Evolutionary conservation across 495 filamentous ascomycete genomes (phyloP).

Genomic region (Coniosporium apollinis): DNA sequence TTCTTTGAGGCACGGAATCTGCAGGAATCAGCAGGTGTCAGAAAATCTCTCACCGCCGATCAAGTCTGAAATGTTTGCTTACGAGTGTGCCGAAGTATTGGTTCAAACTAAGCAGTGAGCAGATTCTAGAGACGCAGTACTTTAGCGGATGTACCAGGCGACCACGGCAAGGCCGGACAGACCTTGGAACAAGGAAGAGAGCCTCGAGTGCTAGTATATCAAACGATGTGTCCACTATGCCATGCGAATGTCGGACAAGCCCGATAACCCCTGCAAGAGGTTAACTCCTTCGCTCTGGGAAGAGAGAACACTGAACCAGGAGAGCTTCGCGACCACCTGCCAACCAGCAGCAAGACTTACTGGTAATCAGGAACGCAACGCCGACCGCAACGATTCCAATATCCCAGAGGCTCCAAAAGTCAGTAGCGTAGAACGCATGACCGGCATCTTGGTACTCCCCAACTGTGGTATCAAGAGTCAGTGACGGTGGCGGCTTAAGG

Average conservation of each 20-base stretch:
- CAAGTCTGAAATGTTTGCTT: slow-evolving; percentile 15
- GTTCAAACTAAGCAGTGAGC: slow-evolving; percentile 72
- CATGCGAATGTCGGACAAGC: slow-evolving; percentile 38
- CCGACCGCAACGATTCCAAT: slow-evolving; percentile 75
- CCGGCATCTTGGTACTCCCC: slow-evolving; percentile 72
- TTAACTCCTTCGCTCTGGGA: slow-evolving; percentile 1
- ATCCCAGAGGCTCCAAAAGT: slow-evolving; percentile 87
- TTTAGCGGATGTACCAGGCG: too few relatives aligned
- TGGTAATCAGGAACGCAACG: slow-evolving; percentile 47
- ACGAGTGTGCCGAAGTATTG: slow-evolving; percentile 76
- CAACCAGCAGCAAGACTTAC: slow-evolving; percentile 43
- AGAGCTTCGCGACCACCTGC: not conserved
- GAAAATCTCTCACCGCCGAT: slow-evolving; percentile 16
- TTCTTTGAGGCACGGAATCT: slow-evolving; percentile 75
- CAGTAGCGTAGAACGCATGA: slow-evolving; percentile 62
- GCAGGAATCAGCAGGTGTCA: slow-evolving; percentile 13
- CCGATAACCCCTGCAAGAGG: slow-evolving; percentile 48
- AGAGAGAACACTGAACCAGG: not conserved
- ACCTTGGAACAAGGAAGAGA: slow-evolving; percentile 73
- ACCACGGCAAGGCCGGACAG: too few relatives aligned
- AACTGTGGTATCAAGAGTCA: slow-evolving; percentile 21
- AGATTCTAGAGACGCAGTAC: slow-evolving; percentile 37
- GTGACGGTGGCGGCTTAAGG: not conserved
- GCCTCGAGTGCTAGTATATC: slow-evolving; percentile 82
- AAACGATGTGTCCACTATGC: slow-evolving; percentile 61